These are phyloP conservation scores for Cryptosporidium ubiquitum DNA, from an alignment of 169 alveolate genomes.

Conservation along the genomic window DNA sequence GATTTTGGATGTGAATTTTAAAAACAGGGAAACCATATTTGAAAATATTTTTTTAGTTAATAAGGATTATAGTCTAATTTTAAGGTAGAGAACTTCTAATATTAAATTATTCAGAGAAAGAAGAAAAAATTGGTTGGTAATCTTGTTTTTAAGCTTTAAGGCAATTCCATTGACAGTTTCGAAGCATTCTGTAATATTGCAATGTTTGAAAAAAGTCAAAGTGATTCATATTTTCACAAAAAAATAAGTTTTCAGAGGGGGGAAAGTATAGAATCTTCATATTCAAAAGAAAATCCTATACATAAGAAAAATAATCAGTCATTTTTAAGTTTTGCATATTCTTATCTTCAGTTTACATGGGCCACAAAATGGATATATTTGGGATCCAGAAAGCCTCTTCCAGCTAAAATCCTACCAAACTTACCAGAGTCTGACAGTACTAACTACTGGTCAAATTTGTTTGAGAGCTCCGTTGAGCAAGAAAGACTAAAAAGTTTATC, in stretches of 20 bases:
- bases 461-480: constrained; percentile 19
- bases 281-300: constrained; percentile 15
- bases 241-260: background rate
- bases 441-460: constrained; percentile 51
- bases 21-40: background rate
- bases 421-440: constrained; percentile 46
- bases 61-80: background rate
- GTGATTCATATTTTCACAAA: background rate
- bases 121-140: background rate
- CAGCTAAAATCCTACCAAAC: constrained; percentile 26
- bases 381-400: constrained; percentile 48
- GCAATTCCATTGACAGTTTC: too few species aligned
- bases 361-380: constrained; percentile 70
- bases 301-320: constrained; percentile 15
- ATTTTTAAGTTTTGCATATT: constrained; percentile 8
- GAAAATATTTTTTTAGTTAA: background rate
- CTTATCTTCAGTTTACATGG: constrained; percentile 63
- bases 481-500: constrained; percentile 15
- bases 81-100: background rate
- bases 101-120: background rate
- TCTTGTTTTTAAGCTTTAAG: background rate
- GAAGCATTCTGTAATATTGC: background rate
- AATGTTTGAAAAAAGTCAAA: background rate
- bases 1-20: background rate
- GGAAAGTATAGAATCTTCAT: background rate